Conservation (phyloP, 495 filamentous ascomycete species). For the Podospora pseudoanserina region DNA sequence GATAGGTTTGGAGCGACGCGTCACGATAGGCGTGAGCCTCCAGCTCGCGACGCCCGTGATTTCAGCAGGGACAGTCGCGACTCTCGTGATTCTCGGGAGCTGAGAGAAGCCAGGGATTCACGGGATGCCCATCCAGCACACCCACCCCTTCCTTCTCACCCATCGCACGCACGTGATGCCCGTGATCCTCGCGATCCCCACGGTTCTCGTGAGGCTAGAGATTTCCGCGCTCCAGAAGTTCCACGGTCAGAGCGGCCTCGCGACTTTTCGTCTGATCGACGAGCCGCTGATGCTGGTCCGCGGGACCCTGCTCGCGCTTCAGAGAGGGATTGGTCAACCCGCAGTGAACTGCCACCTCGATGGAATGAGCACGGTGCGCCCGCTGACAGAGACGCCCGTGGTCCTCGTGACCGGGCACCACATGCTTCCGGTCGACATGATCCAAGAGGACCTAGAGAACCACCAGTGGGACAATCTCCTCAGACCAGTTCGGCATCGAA, state of each 20-base stretch:
- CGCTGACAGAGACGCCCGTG: conserved; percentile 37
- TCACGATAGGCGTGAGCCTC: conserved; percentile 33
- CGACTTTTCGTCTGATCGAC: conserved; percentile 29
- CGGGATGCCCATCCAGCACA: conserved; percentile 22
- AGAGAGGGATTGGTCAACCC: conserved; percentile 34
- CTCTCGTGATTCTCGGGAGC: conserved; percentile 37
- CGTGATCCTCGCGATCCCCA: conserved; percentile 2
- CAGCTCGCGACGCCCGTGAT: conserved; percentile 9
- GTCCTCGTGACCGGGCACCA: conserved; percentile 34
- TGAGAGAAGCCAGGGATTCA: conserved; percentile 12
- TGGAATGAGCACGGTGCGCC: conserved; percentile 28
- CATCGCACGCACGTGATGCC: not conserved
- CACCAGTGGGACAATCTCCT: conserved; percentile 25
- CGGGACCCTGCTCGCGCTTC: conserved; percentile 32
- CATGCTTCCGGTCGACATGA: conserved; percentile 33
- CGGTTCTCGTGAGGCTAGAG: conserved; percentile 36
- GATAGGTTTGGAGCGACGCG: conserved; percentile 35
- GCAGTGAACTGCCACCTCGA: conserved; percentile 33
- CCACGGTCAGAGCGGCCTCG: conserved; percentile 31
- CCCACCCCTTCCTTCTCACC: conserved; percentile 1
- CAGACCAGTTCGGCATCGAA: conserved; percentile 18
- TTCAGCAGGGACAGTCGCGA: conserved; percentile 26
- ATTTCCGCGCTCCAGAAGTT: conserved; percentile 29
- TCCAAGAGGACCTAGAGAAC: conserved; percentile 33
- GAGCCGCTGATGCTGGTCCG: conserved; percentile 21